phyloP scores from a whole-genome alignment of 2,329 filamentous ascomycete genomes.

The Colletotrichum acutatum region DNA sequence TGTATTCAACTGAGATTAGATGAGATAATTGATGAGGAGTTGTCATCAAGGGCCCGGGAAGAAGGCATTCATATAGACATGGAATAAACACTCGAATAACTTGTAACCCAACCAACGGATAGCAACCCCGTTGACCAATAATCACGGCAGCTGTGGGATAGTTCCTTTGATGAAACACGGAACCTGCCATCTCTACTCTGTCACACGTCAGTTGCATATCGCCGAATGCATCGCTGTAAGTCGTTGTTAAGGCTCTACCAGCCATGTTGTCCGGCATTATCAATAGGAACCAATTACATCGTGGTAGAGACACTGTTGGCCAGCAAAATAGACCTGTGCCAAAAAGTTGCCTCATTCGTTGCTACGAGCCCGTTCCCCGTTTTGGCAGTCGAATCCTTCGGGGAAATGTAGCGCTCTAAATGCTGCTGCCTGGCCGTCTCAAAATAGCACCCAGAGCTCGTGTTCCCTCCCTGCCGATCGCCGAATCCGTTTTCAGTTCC shows the following conservation, averaged over 20 bases:
- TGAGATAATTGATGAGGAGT: background rate
- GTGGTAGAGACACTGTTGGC: background rate
- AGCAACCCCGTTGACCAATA: background rate
- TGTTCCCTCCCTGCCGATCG: conserved; percentile 4
- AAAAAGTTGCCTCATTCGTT: background rate
- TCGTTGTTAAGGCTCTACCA: conserved; percentile 8
- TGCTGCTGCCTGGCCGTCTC: conserved; percentile 26
- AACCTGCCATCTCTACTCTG: background rate
- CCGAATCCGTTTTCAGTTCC: background rate
- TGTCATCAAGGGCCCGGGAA: background rate
- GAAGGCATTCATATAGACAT: conserved; percentile 13
- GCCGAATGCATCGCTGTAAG: background rate
- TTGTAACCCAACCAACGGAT: background rate
- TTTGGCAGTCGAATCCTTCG: conserved; percentile 16
- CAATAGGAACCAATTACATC: background rate
- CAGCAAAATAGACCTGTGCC: background rate
- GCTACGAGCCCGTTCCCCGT: background rate
- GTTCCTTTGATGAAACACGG: conserved; percentile 4
- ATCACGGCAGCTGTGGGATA: background rate
- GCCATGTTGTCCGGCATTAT: background rate
- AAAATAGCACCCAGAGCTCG: conserved; percentile 25
- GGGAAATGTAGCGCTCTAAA: conserved; percentile 12
- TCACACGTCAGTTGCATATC: background rate
- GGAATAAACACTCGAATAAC: background rate
- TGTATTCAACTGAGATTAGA: background rate